Evolutionary conservation across 208 protist genomes (phyloP), one percentile per base, ranked within the genome.

Genomic region (Crithidia thermophila): DNA sequence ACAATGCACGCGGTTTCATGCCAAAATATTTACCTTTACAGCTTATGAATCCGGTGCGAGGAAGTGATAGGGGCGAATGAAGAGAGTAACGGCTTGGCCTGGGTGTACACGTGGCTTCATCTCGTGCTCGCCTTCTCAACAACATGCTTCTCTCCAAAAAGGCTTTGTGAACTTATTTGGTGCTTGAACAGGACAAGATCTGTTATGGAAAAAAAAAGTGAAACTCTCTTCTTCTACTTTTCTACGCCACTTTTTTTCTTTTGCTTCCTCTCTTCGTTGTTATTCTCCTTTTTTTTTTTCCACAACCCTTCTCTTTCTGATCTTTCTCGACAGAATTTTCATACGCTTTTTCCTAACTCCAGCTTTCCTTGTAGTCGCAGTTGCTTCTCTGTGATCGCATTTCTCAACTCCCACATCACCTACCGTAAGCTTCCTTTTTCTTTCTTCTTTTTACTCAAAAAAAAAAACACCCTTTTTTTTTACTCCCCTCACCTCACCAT

Each of bases 401-500:
- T 27, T 28, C 13, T 18, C 27, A 7, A 9, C 5, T 45, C 34
- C 13, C 16, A 43, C 5, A 39, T 36, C 40, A 33, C 6, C 28
- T 59, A 50, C 52, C 39, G 47, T 75, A 37, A 13, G 10, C 14
- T 33, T 67, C 4, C 36, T 23, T 67, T 45, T 49, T 33, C 27
- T 4, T 46, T 49, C 20, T 14, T 45, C 27, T 50, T 65, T 51
- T 36, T 34, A 52, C 31, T 18, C 16, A 53, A 9, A 30, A 16
- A 52, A 9, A 2, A 23, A 37, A 30, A 59, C 8, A 45, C n/a
- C 5, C 36, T 58, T n/a, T 58, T 20, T 40, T 51, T 27, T 3
- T 77, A 3, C 7, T 4, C 16, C 25, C n/a, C 43, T 52, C 33
- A 14, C 23, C 13, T 14, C 39, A 77, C 42, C 18, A 88, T 86